Evolutionary conservation across 2,329 filamentous ascomycete genomes (phyloP), one percentile per base, ranked within the genome.

Genomic region (Biscogniauxia mediterranea): DNA sequence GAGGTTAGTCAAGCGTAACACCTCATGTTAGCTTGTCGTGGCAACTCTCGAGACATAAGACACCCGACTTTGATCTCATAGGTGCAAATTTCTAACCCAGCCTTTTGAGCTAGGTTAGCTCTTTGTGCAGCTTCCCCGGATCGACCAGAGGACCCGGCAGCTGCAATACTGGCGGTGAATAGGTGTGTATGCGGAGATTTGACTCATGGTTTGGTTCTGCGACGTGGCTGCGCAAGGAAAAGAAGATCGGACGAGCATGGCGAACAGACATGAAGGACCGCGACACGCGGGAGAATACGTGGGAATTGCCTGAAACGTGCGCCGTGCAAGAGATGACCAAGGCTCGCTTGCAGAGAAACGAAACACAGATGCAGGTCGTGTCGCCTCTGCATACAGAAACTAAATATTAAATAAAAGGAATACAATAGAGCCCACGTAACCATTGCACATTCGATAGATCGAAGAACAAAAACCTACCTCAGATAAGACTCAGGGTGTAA

Each of bases 81-180:
- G 46, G 50, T 53, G 59, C 32, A 53, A 64, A 61, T 52, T 52
- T 38, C 23, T 50, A 46, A 52, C 42, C 57, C 54, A 57, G 55
- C 42, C 50, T 57, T 62, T 32, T 32, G 7, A 32, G 28, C 28
- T 55, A 52, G 61, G 28, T 6, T 55, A 52, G 61, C 38, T 59
- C 54, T 55, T 32, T 38, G 28, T 55, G 56, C 42, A 26, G 32
- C 49, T 17, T 56, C 46, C 52, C 28, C 59, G 55, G 59, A 61
- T 61, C 56, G 20, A 60, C 58, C 49, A 54, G 54, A 55, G 26
- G 52, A 58, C 42, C 28, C 38, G 57, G 57, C 54, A 55, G 38
- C 59, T 55, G 23, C 52, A 54, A 62, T 61, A 67, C 64, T 65
- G 65, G 65, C 65, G 65, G 63, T 67, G 65, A 67, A 59, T 20